phyloP scores from a whole-genome alignment of 208 protist species.

The Porcisia deanei region DNA sequence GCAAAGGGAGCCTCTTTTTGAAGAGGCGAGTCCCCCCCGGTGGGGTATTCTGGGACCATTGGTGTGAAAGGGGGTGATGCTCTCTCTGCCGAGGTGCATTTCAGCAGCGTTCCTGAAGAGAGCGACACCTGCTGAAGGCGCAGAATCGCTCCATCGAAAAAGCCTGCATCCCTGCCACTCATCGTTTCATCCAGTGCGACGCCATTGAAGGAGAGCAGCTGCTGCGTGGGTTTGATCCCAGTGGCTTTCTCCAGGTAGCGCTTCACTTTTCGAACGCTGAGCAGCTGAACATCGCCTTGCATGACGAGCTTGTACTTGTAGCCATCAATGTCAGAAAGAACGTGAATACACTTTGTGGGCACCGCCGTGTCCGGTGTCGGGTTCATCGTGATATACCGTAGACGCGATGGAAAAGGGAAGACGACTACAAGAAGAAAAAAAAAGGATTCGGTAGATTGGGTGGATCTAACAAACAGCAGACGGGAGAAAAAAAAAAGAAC shows the following conservation, averaged over 20 bases:
- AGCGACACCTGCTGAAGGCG: conserved; percentile 36
- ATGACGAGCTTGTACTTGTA: conserved; percentile 86
- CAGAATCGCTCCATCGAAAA: conserved; percentile 62
- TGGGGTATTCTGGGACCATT: neutral
- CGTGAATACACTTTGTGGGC: conserved; percentile 40
- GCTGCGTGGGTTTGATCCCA: conserved; percentile 40
- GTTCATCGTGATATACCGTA: neutral
- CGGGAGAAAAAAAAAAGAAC: neutral
- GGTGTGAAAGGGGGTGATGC: neutral
- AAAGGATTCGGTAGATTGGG: neutral
- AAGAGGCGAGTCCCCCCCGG: neutral
- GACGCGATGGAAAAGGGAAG: neutral
- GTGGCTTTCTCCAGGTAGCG: conserved; percentile 69
- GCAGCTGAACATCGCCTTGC: conserved; percentile 54
- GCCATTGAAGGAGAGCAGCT: conserved; percentile 62
- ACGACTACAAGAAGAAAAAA: neutral
- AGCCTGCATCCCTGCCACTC: conserved; percentile 48
- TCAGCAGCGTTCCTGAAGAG: neutral
- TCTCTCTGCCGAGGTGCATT: neutral
- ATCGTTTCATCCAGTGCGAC: conserved; percentile 30
- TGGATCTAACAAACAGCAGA: no score
- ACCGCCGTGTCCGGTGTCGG: neutral
- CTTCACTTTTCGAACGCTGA: conserved; percentile 62
- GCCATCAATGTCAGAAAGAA: conserved; percentile 74
- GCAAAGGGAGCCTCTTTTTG: no score